These are phyloP conservation scores for Daldinia caldariorum DNA, from an alignment of 495 filamentous ascomycete species.

Conservation along the genomic window DNA sequence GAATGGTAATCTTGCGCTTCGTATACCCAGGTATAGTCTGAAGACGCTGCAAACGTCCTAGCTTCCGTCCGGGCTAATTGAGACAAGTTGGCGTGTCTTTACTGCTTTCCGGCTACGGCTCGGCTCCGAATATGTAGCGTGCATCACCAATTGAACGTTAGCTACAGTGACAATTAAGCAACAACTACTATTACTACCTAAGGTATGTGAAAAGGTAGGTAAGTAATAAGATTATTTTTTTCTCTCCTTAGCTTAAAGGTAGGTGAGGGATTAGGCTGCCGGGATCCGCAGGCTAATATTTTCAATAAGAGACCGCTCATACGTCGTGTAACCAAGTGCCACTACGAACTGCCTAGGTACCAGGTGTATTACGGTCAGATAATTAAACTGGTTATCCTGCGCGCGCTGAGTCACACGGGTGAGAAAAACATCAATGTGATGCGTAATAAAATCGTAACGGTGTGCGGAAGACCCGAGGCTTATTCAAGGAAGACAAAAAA, in stretches of 20 bases:
- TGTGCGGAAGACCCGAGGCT: background rate
- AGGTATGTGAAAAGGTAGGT: background rate
- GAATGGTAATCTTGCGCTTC: conserved; percentile 19
- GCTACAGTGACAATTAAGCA: background rate
- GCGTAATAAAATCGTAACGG: background rate
- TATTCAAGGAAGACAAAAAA: background rate
- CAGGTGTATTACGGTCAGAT: conserved; percentile 10
- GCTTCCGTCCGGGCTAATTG: conserved; percentile 9
- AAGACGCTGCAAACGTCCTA: conserved; percentile 25
- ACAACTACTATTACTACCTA: background rate
- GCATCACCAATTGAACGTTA: background rate
- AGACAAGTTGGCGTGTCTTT: background rate
- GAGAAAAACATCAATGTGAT: background rate
- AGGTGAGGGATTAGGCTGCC: conserved; percentile 17
- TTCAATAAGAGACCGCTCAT: background rate
- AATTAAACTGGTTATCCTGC: conserved; percentile 3
- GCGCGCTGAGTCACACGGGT: background rate
- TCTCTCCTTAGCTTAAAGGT: background rate
- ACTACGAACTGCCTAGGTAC: conserved; percentile 1
- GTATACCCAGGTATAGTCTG: background rate
- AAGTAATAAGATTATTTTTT: background rate
- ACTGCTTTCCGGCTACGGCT: conserved; percentile 17
- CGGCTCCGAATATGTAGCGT: conserved; percentile 23
- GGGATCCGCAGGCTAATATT: conserved; percentile 3
- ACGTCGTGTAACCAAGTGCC: background rate